Evolutionary conservation across 495 filamentous ascomycete genomes (phyloP).

Genomic region (Penicillium coprophilum): DNA sequence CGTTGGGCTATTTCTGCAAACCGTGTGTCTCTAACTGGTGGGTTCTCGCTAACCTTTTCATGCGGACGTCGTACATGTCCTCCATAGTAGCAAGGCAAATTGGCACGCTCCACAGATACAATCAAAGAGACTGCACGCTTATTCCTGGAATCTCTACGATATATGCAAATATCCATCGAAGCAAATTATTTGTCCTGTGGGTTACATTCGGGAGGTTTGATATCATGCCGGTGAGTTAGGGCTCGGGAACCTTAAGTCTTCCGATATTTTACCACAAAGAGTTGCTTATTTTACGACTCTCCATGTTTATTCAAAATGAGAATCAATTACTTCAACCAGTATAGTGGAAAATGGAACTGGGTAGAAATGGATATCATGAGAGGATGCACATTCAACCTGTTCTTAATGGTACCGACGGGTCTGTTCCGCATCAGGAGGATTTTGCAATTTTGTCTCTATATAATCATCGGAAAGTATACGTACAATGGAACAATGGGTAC

Average conservation of each 20-base stretch:
- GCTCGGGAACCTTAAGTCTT: constrained; percentile 5
- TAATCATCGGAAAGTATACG: neutral
- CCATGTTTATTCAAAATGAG: neutral
- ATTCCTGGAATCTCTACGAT: neutral
- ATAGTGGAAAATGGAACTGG: neutral
- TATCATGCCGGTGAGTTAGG: constrained; percentile 11
- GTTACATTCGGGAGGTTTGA: constrained; percentile 31
- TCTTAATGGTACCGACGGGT: neutral
- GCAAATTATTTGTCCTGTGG: neutral
- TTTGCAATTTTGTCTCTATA: neutral
- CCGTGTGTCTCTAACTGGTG: too few relatives aligned
- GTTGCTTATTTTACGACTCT: neutral
- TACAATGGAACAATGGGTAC: neutral
- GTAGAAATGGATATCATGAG: neutral
- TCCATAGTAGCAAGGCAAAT: too few relatives aligned
- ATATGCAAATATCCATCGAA: neutral
- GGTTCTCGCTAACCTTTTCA: too few relatives aligned
- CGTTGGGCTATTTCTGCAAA: neutral
- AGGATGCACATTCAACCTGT: neutral
- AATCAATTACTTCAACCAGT: neutral
- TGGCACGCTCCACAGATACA: neutral
- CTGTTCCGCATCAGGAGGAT: neutral
- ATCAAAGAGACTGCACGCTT: neutral
- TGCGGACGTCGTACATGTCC: too few relatives aligned
- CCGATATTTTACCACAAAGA: neutral